Evolutionary conservation across 495 filamentous ascomycete species (phyloP), one percentile per base, ranked within the genome.

Genomic region (Penicillium parvum): DNA sequence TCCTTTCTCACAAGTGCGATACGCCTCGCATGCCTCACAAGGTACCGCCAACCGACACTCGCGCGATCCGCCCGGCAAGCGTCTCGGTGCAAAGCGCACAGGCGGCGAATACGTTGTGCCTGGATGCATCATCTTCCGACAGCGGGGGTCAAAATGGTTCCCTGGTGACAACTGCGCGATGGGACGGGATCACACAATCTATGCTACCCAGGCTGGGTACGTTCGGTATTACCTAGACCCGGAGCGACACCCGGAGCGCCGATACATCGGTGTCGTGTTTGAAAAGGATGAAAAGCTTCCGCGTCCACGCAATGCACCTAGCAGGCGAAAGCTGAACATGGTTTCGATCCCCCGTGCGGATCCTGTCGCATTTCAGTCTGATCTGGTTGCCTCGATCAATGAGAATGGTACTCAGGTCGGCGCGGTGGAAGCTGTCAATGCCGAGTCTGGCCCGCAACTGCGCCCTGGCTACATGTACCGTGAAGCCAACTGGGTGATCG

Each of bases 151-250:
- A 18, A 77, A 82, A 59, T 99, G 92, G 92, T 89, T 83, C 59
- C 81, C 92, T 2, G 92, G 92, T 50, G 91, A 96, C 60, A 95
- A 96, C 68, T 86, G 85, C 60, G 83, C 74, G 43, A 88, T 96
- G 76, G 92, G 92, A 10, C 81, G 91, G n/a, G 90, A 97, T 68
- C 92, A 96, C 74, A 96, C 91, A 21, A 95, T 99, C 71, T 95
- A 85, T 63, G 86, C 92, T 26, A 77, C 77, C 22, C 72, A 83
- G 23, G 70, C 84, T 9, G 92, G 92, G 30, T 97, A 90, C 66
- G 92, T 99, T 33, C 87, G 88, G 48, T 99, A 95, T 74, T 99
- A 99, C 72, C 79, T 81, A 43, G 90, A 96, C 52, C 90, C 89
- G 1, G 55, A 72, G 36, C 74, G 68, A 21, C 86, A 95, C 58